A percentile compares a stretch with the other conserved stretches of the same genome.
These are phyloP conservation scores for Colletotrichum cereale DNA, from an alignment of 2,329 filamentous ascomycete species.

Conservation along the genomic window DNA sequence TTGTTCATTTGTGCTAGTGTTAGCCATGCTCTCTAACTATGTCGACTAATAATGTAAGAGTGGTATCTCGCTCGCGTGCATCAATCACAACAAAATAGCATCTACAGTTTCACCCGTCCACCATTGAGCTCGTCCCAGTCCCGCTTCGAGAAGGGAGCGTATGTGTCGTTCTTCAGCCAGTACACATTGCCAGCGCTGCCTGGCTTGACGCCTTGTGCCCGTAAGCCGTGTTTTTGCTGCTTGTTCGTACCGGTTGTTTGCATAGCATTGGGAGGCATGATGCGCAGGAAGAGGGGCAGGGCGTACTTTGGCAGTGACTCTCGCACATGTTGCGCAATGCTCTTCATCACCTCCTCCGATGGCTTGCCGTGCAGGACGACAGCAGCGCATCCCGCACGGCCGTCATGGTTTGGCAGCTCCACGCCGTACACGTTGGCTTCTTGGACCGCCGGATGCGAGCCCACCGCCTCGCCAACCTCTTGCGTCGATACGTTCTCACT, in stretches of 20 bases:
- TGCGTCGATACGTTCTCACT: slow-evolving; percentile 85
- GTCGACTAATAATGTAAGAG: background rate
- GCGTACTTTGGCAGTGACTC: slow-evolving; percentile 78
- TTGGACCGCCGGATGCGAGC: slow-evolving; percentile 72
- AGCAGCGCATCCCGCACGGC: slow-evolving; percentile 84
- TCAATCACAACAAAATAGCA: background rate
- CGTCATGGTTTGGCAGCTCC: slow-evolving; percentile 82
- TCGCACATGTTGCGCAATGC: slow-evolving; percentile 70
- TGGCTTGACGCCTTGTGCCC: slow-evolving; percentile 81
- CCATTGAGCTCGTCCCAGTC: slow-evolving; percentile 78
- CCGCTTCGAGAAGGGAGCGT: slow-evolving; percentile 73
- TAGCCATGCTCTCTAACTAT: slow-evolving; percentile 4
- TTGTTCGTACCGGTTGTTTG: slow-evolving; percentile 88
- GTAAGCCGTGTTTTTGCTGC: slow-evolving; percentile 82
- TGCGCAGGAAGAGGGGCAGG: slow-evolving; percentile 80
- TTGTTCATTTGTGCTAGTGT: background rate
- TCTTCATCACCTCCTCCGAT: slow-evolving; percentile 61
- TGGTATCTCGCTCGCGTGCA: slow-evolving; percentile 37
- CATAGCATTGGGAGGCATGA: slow-evolving; percentile 68
- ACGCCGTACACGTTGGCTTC: slow-evolving; percentile 93
- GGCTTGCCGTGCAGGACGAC: slow-evolving; percentile 67
- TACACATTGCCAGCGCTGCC: slow-evolving; percentile 65
- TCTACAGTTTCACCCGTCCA: slow-evolving; percentile 77
- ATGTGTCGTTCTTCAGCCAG: slow-evolving; percentile 76
- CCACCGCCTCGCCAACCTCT: slow-evolving; percentile 83